Evolutionary conservation across 1,284 basidiomycete species (phyloP).

Genomic region (Cryptococcus sp.): DNA sequence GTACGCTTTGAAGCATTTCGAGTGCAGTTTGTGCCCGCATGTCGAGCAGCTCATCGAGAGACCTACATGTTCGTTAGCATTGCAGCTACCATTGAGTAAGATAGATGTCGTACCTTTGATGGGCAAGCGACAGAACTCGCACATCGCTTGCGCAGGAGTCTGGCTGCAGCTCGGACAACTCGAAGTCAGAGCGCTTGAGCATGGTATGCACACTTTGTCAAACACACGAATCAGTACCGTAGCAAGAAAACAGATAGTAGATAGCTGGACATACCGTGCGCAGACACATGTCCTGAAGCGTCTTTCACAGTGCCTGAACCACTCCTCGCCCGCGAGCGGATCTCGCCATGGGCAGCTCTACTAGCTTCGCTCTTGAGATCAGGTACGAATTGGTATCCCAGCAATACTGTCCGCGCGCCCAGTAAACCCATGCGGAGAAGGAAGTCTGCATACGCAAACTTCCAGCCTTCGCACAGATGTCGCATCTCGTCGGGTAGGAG

Average conservation of each 20-base stretch:
- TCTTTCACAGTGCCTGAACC: conserved; percentile 1
- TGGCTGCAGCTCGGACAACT: conserved; percentile 60
- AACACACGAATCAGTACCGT: not conserved
- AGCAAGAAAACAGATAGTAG: no score
- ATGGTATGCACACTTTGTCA: conserved; percentile 26
- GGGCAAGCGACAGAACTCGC: conserved; percentile 73
- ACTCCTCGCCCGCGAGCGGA: not conserved
- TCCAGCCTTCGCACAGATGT: conserved; percentile 39
- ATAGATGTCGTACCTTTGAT: conserved; percentile 64
- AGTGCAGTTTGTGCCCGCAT: conserved; percentile 68
- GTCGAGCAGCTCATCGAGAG: conserved; percentile 68
- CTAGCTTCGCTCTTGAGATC: not conserved
- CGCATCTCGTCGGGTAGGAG: conserved; percentile 32
- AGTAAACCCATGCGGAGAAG: conserved; percentile 69
- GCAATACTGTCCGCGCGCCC: conserved; percentile 67
- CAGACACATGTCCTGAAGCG: conserved; percentile 6
- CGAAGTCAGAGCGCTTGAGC: conserved; percentile 15
- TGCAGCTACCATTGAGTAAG: not conserved
- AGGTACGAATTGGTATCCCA: conserved; percentile 60
- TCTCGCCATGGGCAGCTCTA: conserved; percentile 17
- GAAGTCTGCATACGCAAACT: conserved; percentile 69
- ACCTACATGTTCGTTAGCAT: conserved; percentile 55
- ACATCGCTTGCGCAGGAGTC: conserved; percentile 59
- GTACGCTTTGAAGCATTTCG: conserved; percentile 58
- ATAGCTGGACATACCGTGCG: not conserved